A percentile compares a stretch with the other conserved stretches of the same genome.
Evolutionary conservation across 257 asterid species (phyloP).

Genomic region (Leptodermis oblonga): DNA sequence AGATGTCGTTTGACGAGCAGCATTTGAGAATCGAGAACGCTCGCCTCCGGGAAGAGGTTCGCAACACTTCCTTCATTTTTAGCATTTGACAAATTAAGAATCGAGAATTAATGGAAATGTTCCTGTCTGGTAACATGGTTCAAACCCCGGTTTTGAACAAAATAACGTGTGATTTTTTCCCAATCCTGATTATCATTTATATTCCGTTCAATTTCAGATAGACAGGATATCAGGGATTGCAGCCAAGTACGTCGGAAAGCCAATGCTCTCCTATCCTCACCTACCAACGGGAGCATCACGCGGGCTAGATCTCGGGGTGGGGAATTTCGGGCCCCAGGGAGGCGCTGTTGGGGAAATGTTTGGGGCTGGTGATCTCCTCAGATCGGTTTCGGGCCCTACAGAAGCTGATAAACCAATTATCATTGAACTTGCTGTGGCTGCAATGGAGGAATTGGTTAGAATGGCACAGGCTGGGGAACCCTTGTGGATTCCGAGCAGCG

Average conservation of each 20-base stretch:
- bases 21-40: constrained; percentile 64
- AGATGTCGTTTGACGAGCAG: constrained; percentile 81
- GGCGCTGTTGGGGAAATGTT: constrained; percentile 43
- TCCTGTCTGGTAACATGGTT: no score
- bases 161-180: no score
- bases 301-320: constrained; percentile 49
- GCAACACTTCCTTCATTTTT: no score
- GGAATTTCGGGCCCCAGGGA: constrained; percentile 37
- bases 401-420: constrained; percentile 66
- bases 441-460: constrained; percentile 72
- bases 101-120: no score
- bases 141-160: no score
- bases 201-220: constrained; percentile 34
- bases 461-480: constrained; percentile 77
- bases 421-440: constrained; percentile 72
- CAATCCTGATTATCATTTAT: no score
- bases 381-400: constrained; percentile 56
- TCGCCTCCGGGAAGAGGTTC: constrained; percentile 73
- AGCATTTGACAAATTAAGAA: neutral
- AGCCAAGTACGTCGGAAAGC: constrained; percentile 64
- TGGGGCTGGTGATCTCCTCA: constrained; percentile 50
- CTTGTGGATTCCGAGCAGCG: constrained; percentile 46
- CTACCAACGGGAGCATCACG: constrained; percentile 43
- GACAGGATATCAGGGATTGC: constrained; percentile 73
- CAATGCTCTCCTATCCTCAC: constrained; percentile 48